A percentile compares a stretch with the other conserved stretches of the same genome.
Conservation (phyloP, 2,329 filamentous ascomycete species). For the Hypoxylon sp. region DNA sequence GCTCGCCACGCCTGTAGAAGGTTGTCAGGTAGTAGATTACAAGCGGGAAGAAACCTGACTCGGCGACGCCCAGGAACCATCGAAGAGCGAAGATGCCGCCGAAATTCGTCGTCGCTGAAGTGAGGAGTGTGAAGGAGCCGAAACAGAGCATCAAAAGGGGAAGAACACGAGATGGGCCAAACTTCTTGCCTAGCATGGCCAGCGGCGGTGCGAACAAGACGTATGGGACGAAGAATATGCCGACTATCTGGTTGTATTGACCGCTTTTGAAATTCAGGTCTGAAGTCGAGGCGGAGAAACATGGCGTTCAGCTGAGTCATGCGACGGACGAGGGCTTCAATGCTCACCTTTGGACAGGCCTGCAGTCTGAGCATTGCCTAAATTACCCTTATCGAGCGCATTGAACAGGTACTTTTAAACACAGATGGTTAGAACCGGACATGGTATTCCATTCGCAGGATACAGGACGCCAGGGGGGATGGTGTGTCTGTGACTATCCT, state of each 20-base stretch:
- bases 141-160: slow-evolving; percentile 77
- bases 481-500: neutral
- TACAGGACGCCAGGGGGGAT: neutral
- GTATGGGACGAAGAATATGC: slow-evolving; percentile 81
- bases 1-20: slow-evolving; percentile 80
- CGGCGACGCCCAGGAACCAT: slow-evolving; percentile 79
- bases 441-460: neutral
- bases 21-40: slow-evolving; percentile 71
- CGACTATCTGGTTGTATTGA: slow-evolving; percentile 78
- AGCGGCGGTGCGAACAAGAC: slow-evolving; percentile 78
- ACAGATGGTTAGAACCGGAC: slow-evolving; percentile 5
- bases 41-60: slow-evolving; percentile 78
- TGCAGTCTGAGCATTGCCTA: slow-evolving; percentile 71
- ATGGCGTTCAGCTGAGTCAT: slow-evolving; percentile 6
- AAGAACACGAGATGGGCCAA: slow-evolving; percentile 74
- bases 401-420: slow-evolving; percentile 59
- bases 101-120: slow-evolving; percentile 71
- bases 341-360: slow-evolving; percentile 59
- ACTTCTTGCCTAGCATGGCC: slow-evolving; percentile 77
- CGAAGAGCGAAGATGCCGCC: slow-evolving; percentile 75
- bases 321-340: slow-evolving; percentile 6
- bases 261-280: slow-evolving; percentile 72
- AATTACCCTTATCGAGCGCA: slow-evolving; percentile 65
- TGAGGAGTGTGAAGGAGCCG: slow-evolving; percentile 74
- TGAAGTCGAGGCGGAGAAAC: slow-evolving; percentile 29